phyloP scores from a whole-genome alignment of 495 filamentous ascomycete species.

The Aspergillus nanangensis region DNA sequence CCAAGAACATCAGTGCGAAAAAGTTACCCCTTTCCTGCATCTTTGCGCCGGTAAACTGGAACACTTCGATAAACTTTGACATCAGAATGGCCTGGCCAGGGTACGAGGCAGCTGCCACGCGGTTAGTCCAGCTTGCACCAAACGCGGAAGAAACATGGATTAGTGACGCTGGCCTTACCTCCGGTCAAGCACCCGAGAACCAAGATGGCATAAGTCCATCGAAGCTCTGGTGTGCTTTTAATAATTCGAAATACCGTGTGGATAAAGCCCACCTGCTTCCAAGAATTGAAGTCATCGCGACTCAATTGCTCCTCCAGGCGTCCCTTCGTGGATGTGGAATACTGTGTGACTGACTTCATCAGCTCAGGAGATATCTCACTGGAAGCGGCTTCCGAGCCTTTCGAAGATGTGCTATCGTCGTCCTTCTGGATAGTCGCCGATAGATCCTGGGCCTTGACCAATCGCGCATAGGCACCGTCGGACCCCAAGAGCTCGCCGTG shows the following conservation, averaged over 20 bases:
- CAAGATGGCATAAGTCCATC: constrained; percentile 7
- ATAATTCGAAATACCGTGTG: constrained; percentile 5
- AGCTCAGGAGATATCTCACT: background rate
- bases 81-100: constrained; percentile 26
- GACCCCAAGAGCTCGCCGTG: constrained; percentile 44
- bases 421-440: constrained; percentile 1
- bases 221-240: constrained; percentile 10
- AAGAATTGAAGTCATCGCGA: constrained; percentile 14
- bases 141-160: too few species aligned
- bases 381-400: background rate
- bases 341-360: constrained; percentile 1
- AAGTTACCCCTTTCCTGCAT: constrained; percentile 37
- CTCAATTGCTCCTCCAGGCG: constrained; percentile 3
- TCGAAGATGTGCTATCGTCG: background rate
- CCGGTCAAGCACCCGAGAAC: constrained; percentile 3
- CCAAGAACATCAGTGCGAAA: constrained; percentile 61
- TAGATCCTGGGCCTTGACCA: constrained; percentile 67
- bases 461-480: constrained; percentile 55
- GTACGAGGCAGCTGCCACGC: constrained; percentile 15
- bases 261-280: constrained; percentile 11
- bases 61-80: constrained; percentile 21
- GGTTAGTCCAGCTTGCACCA: too few species aligned
- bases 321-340: constrained; percentile 3
- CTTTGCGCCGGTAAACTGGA: constrained; percentile 19
- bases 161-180: background rate